Percentiles rank a stretch among this genome's conserved stretches.
phyloP scores from a whole-genome alignment of 2,329 filamentous ascomycete species.

The Trichoderma asperellum region DNA sequence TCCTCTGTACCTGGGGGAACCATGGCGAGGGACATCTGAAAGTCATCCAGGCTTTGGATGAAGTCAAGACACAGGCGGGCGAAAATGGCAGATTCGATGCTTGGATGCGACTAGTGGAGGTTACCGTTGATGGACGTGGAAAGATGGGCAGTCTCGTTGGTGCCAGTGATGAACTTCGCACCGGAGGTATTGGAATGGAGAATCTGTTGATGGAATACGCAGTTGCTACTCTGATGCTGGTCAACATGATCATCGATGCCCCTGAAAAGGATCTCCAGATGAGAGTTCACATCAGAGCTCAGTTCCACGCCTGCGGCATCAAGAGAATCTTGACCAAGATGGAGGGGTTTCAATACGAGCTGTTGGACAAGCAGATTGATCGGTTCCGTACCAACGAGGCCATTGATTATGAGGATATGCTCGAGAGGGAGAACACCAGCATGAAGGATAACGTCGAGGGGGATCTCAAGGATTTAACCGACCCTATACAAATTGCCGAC shows the following conservation, averaged over 20 bases:
- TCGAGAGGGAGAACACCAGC: slow-evolving; percentile 87
- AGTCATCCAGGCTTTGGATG: slow-evolving; percentile 90
- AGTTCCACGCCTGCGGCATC: slow-evolving; percentile 95
- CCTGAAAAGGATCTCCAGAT: slow-evolving; percentile 87
- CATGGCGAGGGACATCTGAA: slow-evolving; percentile 84
- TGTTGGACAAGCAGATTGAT: slow-evolving; percentile 98
- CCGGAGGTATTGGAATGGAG: slow-evolving; percentile 97
- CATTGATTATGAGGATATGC: slow-evolving; percentile 96
- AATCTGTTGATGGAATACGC: slow-evolving; percentile 99
- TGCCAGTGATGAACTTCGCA: slow-evolving; percentile 93
- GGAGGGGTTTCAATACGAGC: slow-evolving; percentile 97
- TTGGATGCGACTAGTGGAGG: slow-evolving; percentile 98
- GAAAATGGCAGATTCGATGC: slow-evolving; percentile 96
- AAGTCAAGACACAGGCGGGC: slow-evolving; percentile 82
- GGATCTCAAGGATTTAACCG: slow-evolving; percentile 88
- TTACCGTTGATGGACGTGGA: slow-evolving; percentile 92
- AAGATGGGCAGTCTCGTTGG: slow-evolving; percentile 99
- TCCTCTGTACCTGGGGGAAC: slow-evolving; percentile 91
- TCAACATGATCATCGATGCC: slow-evolving; percentile 96
- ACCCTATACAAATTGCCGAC: slow-evolving; percentile 91
- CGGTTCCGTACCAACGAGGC: slow-evolving; percentile 91
- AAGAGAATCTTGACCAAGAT: slow-evolving; percentile 94
- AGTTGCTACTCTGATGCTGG: slow-evolving; percentile 87
- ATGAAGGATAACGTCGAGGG: slow-evolving; percentile 86
- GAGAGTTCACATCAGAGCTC: slow-evolving; percentile 90